These are phyloP conservation scores for Xylariaceae sp. DNA, from an alignment of 2,329 filamentous ascomycete genomes.

Conservation along the genomic window DNA sequence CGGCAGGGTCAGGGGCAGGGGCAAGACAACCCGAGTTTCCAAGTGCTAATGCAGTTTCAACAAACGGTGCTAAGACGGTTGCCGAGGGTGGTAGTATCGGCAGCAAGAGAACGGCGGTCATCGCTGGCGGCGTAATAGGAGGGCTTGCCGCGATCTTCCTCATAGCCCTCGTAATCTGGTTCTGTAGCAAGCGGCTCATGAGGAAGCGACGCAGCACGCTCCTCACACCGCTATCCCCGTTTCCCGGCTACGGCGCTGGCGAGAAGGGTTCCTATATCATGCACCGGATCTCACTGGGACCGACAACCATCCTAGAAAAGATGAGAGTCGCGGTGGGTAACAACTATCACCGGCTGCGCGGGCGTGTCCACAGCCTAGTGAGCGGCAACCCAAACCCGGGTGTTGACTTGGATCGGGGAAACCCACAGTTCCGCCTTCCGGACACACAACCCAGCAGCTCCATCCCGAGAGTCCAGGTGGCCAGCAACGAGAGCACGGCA, in stretches of 20 bases:
- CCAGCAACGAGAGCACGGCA: constrained; percentile 24
- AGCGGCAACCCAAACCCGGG: constrained; percentile 35
- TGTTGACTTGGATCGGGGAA: constrained; percentile 50
- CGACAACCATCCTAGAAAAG: constrained; percentile 43
- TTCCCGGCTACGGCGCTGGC: constrained; percentile 24
- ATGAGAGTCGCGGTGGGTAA: constrained; percentile 39
- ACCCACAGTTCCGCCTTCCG: constrained; percentile 46
- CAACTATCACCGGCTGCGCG: constrained; percentile 36
- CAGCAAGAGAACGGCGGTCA: constrained; percentile 38
- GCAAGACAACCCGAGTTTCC: constrained; percentile 19
- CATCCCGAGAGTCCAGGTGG: constrained; percentile 30
- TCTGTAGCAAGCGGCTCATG: constrained; percentile 42
- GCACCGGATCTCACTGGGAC: constrained; percentile 46
- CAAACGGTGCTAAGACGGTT: constrained; percentile 22
- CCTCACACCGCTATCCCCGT: constrained; percentile 44
- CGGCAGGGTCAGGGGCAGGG: constrained; percentile 12
- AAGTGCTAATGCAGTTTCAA: constrained; percentile 17
- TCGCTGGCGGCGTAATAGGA: constrained; percentile 51
- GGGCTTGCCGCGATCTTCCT: constrained; percentile 45
- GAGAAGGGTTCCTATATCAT: constrained; percentile 38
- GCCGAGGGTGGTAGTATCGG: constrained; percentile 28
- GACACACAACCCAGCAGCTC: constrained; percentile 35
- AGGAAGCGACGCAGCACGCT: constrained; percentile 46
- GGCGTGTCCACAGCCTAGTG: constrained; percentile 33
- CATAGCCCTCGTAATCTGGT: constrained; percentile 48